phyloP scores from a whole-genome alignment of 306 rosid species.

The Elaeagnus macrophylla region DNA sequence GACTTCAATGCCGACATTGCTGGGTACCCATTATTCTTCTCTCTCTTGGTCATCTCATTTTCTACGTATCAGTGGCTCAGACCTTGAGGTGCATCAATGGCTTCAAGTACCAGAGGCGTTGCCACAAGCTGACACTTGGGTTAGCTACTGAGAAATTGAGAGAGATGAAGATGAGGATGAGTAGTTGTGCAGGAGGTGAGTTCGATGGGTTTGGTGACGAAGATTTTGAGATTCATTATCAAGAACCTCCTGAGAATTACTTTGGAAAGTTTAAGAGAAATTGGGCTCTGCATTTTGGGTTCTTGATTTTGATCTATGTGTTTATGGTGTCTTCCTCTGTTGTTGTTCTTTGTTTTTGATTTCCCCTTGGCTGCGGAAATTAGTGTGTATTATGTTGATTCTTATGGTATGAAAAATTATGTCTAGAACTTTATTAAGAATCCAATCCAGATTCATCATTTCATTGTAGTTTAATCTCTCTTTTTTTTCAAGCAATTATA shows the following conservation, averaged over 20 bases:
- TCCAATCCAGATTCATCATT: no score
- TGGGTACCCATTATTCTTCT: conserved; percentile 87
- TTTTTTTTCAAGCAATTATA: no score
- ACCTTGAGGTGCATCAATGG: conserved; percentile 79
- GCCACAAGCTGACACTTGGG: conserved; percentile 89
- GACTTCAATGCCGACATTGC: conserved; percentile 82
- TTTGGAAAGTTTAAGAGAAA: conserved; percentile 88
- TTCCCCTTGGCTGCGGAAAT: background rate
- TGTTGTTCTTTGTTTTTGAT: conserved; percentile 69
- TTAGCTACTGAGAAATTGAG: conserved; percentile 72
- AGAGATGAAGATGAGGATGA: conserved; percentile 44
- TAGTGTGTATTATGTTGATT: background rate
- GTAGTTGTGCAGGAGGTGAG: conserved; percentile 10
- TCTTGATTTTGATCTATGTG: conserved; percentile 58
- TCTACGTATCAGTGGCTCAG: conserved; percentile 85
- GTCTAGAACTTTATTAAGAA: no score
- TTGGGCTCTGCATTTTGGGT: conserved; percentile 90
- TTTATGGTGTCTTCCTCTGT: conserved; percentile 82
- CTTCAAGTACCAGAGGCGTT: conserved; percentile 87
- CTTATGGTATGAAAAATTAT: background rate
- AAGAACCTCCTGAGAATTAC: conserved; percentile 81
- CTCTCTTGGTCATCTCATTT: conserved; percentile 70
- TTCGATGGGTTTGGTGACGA: conserved; percentile 35
- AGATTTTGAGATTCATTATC: conserved; percentile 80
- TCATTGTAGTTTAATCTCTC: no score